Evolutionary conservation across 805 yeast species (phyloP).

Genomic region (Candida ficus): DNA sequence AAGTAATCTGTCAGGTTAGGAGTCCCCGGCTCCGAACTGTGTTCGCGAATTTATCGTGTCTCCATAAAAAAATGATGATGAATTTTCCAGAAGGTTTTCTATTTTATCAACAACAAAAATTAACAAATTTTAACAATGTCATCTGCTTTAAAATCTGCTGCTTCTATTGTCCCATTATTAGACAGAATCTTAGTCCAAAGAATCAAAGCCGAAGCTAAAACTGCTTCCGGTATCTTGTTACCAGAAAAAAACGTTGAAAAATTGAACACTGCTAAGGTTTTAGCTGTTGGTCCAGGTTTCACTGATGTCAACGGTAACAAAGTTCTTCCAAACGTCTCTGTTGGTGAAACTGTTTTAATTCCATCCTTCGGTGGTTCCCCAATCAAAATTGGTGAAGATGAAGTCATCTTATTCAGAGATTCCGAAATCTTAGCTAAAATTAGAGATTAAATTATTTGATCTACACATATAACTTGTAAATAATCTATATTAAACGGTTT

Average conservation of each 20-base stretch:
- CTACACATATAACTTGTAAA: slow-evolving; percentile 1
- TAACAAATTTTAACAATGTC: slow-evolving; percentile 26
- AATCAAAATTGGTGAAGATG: slow-evolving; percentile 81
- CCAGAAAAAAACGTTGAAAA: slow-evolving; percentile 97
- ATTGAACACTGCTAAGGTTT: slow-evolving; percentile 84
- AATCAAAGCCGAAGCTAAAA: slow-evolving; percentile 82
- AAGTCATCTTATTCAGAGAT: slow-evolving; percentile 81
- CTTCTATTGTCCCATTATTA: slow-evolving; percentile 84
- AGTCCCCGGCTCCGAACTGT: slow-evolving; percentile 1
- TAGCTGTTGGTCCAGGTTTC: slow-evolving; percentile 95
- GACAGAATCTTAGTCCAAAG: slow-evolving; percentile 97
- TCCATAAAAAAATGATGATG: background rate
- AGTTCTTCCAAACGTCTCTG: slow-evolving; percentile 67
- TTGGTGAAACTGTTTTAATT: slow-evolving; percentile 92
- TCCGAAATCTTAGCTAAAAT: slow-evolving; percentile 93
- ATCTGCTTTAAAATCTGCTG: slow-evolving; percentile 72
- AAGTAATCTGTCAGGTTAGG: background rate
- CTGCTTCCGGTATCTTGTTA: slow-evolving; percentile 87
- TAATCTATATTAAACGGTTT: background rate
- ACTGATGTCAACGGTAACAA: slow-evolving; percentile 69
- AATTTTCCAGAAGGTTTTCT: background rate
- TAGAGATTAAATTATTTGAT: slow-evolving; percentile 39
- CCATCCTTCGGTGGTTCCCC: slow-evolving; percentile 93
- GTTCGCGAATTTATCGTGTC: no score
- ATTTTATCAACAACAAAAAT: background rate